These are phyloP conservation scores for Xylariaceae sp. DNA, from an alignment of 2,329 filamentous ascomycete species.

Conservation along the genomic window DNA sequence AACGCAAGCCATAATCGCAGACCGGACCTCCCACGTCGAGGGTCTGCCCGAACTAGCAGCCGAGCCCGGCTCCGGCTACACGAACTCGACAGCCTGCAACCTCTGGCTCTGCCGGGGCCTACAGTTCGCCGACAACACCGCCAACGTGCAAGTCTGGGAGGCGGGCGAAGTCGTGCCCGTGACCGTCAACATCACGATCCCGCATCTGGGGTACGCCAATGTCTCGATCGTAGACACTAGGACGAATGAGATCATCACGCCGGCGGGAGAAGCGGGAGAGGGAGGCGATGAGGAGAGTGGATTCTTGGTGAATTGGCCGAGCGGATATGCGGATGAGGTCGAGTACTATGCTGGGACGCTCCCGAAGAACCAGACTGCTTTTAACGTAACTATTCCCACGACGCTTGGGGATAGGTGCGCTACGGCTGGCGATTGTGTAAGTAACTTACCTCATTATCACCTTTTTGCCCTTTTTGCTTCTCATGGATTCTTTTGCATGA, in stretches of 20 bases:
- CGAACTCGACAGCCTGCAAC: constrained; percentile 28
- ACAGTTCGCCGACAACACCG: constrained; percentile 38
- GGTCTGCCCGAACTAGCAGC: constrained; percentile 30
- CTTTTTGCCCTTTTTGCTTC: not conserved
- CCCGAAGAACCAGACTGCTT: constrained; percentile 28
- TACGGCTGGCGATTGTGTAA: constrained; percentile 27
- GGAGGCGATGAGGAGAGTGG: no score
- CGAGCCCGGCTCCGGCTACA: constrained; percentile 22
- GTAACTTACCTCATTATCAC: no score
- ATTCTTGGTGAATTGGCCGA: constrained; percentile 28
- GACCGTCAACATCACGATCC: constrained; percentile 41
- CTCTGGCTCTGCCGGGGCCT: constrained; percentile 39
- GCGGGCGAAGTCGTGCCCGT: constrained; percentile 42
- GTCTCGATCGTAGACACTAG: constrained; percentile 45
- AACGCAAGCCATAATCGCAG: constrained; percentile 22
- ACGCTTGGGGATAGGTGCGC: constrained; percentile 25
- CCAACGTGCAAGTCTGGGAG: constrained; percentile 35
- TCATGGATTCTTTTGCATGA: not conserved
- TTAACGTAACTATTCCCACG: constrained; percentile 27
- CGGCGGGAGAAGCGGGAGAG: no score
- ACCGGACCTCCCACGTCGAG: constrained; percentile 31
- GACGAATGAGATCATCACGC: constrained; percentile 36
- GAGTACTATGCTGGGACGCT: not conserved
- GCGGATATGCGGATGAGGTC: constrained; percentile 28
- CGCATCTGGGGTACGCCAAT: constrained; percentile 45